Conservation (phyloP, 2,329 filamentous ascomycete species). For the Neopestalotiopsis rosae region DNA sequence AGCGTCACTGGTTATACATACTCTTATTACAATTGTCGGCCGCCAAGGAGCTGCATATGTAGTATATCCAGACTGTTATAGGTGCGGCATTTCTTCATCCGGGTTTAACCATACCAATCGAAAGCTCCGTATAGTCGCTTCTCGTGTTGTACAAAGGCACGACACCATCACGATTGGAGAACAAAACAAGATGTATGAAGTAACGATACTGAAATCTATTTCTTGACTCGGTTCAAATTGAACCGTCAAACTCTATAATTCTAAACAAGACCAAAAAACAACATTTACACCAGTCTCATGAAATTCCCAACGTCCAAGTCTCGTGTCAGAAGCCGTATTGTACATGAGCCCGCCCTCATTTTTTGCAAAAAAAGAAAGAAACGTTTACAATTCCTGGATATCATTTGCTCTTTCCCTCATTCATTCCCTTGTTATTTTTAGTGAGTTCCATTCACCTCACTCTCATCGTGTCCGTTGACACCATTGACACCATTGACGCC, state of each 20-base stretch:
- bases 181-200: neutral
- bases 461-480: conserved; percentile 40
- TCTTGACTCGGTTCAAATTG: neutral
- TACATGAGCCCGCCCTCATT: conserved; percentile 8
- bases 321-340: conserved; percentile 1
- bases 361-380: neutral
- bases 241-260: conserved; percentile 3
- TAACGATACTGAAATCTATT: conserved; percentile 10
- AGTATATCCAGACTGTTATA: neutral
- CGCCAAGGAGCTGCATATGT: neutral
- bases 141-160: neutral
- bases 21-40: neutral
- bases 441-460: conserved; percentile 29
- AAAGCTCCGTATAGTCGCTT: too few relatives aligned
- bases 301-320: neutral
- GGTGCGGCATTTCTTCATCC: neutral
- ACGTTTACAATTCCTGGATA: neutral
- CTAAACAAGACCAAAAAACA: conserved; percentile 3
- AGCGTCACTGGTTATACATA: neutral
- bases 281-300: neutral
- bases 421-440: conserved; percentile 16
- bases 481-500: conserved; percentile 41
- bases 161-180: neutral
- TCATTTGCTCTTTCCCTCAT: neutral
- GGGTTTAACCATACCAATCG: too few relatives aligned